phyloP scores from a whole-genome alignment of 2,329 filamentous ascomycete species.

The Paecilomyces sp. region DNA sequence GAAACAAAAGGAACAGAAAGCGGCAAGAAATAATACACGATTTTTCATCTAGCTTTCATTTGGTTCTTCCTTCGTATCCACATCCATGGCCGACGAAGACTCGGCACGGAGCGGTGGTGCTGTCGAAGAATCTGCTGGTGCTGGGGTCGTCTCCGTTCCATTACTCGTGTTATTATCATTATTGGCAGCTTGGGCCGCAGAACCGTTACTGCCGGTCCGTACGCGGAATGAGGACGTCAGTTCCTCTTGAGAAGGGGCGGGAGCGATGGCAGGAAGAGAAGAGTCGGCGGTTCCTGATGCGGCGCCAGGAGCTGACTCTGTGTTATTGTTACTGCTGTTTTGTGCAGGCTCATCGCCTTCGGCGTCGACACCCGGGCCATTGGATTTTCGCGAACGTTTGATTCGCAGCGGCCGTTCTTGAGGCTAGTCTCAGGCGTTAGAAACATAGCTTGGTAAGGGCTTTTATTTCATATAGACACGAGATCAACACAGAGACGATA shows the following conservation, averaged over 20 bases:
- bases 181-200: conserved; percentile 4
- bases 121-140: conserved; percentile 8
- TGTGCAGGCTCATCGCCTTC: conserved; percentile 15
- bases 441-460: not conserved
- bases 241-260: conserved; percentile 29
- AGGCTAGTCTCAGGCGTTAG: conserved; percentile 22
- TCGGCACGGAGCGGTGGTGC: conserved; percentile 7
- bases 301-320: conserved; percentile 9
- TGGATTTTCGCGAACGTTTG: conserved; percentile 35
- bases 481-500: not conserved
- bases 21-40: conserved; percentile 1
- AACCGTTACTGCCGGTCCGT: conserved; percentile 20
- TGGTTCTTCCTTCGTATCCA: conserved; percentile 18
- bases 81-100: conserved; percentile 33
- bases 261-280: conserved; percentile 25
- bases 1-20: conserved; percentile 5
- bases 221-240: conserved; percentile 31
- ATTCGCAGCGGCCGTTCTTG: conserved; percentile 40
- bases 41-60: conserved; percentile 19
- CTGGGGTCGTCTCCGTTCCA: conserved; percentile 5
- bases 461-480: not conserved
- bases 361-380: conserved; percentile 15
- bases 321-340: conserved; percentile 12
- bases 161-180: not conserved
- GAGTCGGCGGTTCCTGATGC: conserved; percentile 10